Evolutionary conservation across 1,284 basidiomycete species (phyloP).

Genomic region (Marasmius oreades): DNA sequence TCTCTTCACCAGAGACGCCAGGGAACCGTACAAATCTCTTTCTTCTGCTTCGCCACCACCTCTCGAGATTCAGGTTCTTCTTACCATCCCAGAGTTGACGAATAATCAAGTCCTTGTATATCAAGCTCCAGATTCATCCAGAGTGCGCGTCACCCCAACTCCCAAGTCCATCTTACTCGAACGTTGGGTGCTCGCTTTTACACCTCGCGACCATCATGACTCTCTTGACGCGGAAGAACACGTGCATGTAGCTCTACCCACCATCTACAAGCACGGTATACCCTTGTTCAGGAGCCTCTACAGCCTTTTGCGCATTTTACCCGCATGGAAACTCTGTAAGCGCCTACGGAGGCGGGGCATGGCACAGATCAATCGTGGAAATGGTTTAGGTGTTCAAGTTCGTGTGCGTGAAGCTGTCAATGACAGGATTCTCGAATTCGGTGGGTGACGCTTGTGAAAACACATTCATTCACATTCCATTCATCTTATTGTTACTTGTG

Average conservation of each 20-base stretch:
- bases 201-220: slow-evolving; percentile 27
- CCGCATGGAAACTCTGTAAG: slow-evolving; percentile 68
- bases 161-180: slow-evolving; percentile 70
- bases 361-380: slow-evolving; percentile 31
- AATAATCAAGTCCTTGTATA: slow-evolving; percentile 71
- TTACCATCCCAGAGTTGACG: slow-evolving; percentile 62
- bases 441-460: neutral
- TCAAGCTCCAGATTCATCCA: slow-evolving; percentile 50
- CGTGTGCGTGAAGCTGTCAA: slow-evolving; percentile 33
- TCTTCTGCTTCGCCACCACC: slow-evolving; percentile 44
- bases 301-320: slow-evolving; percentile 65
- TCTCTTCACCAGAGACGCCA: slow-evolving; percentile 57
- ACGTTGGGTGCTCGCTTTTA: slow-evolving; percentile 60
- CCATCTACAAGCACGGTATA: slow-evolving; percentile 80
- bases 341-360: slow-evolving; percentile 47
- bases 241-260: slow-evolving; percentile 39
- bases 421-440: slow-evolving; percentile 4
- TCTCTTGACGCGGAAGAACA: slow-evolving; percentile 48
- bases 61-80: slow-evolving; percentile 65
- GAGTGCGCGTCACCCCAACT: slow-evolving; percentile 61
- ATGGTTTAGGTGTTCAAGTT: slow-evolving; percentile 50
- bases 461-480: neutral
- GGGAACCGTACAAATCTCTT: slow-evolving; percentile 56
- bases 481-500: slow-evolving; percentile 16
- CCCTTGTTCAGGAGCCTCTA: slow-evolving; percentile 73